These are phyloP conservation scores for Cordyceps javanica DNA, from an alignment of 2,329 filamentous ascomycete species.

Conservation along the genomic window DNA sequence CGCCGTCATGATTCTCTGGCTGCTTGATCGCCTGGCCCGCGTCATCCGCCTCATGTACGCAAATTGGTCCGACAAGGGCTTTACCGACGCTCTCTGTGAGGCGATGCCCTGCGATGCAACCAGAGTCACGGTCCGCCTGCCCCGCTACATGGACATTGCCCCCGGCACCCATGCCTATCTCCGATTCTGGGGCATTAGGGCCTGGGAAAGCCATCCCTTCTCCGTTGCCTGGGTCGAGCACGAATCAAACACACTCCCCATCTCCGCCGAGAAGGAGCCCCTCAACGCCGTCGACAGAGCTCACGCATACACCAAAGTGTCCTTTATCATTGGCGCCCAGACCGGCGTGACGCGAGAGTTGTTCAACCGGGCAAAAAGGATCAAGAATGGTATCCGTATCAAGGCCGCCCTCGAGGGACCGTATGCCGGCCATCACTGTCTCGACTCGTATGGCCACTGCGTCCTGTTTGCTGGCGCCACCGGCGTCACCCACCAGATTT, in stretches of 20 bases:
- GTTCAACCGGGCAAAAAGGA: conserved; percentile 59
- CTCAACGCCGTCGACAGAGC: conserved; percentile 34
- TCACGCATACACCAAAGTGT: conserved; percentile 52
- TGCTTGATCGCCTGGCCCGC: conserved; percentile 60
- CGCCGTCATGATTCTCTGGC: conserved; percentile 71
- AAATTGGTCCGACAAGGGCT: conserved; percentile 55
- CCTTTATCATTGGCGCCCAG: conserved; percentile 80
- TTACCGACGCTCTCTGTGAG: conserved; percentile 61
- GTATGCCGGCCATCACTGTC: conserved; percentile 75
- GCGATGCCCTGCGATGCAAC: conserved; percentile 63
- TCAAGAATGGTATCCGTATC: conserved; percentile 52
- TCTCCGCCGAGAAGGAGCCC: conserved; percentile 36
- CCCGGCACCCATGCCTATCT: conserved; percentile 72
- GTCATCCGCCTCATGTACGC: conserved; percentile 57
- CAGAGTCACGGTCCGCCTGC: conserved; percentile 63
- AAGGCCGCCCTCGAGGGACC: conserved; percentile 81
- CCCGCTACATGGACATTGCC: conserved; percentile 57
- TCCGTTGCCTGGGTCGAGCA: conserved; percentile 70
- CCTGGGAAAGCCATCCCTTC: conserved; percentile 73
- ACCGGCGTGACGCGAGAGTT: conserved; percentile 83
- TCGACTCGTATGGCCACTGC: conserved; percentile 87
- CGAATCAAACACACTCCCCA: conserved; percentile 33
- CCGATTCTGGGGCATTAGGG: conserved; percentile 58
- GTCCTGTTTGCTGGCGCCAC: conserved; percentile 89
- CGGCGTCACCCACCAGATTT: conserved; percentile 91